A percentile compares a stretch with the other conserved stretches of the same genome.
Conservation (phyloP, 2,329 filamentous ascomycete species). For the Aspergillus sojae region DNA sequence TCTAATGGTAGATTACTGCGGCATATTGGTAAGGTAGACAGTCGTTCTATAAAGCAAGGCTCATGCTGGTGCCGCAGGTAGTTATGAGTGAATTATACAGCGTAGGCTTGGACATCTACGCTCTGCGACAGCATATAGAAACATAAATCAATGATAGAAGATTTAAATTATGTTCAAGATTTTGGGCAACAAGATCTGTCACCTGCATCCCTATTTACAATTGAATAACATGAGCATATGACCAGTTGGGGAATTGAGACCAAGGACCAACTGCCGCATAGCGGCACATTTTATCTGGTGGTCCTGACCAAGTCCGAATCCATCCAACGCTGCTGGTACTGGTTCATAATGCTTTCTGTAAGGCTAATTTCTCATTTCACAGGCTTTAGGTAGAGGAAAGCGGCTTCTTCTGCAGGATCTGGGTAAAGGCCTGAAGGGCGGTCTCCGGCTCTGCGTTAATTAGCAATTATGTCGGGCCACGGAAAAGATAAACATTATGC, state of each 20-base stretch:
- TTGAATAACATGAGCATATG: background rate
- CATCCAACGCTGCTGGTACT: background rate
- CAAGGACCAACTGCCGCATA: background rate
- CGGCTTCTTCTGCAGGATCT: conserved; percentile 42
- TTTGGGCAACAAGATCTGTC: background rate
- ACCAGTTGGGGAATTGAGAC: background rate
- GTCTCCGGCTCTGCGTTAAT: conserved; percentile 42
- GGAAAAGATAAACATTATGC: conserved; percentile 2
- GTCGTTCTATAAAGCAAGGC: no score
- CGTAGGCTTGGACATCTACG: no score
- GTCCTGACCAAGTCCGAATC: background rate
- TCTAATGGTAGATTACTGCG: no score
- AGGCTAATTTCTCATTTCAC: background rate
- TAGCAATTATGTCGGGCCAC: conserved; percentile 18
- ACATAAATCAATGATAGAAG: background rate
- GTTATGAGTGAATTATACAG: no score
- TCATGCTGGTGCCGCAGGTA: no score
- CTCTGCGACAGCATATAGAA: no score
- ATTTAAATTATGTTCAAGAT: background rate
- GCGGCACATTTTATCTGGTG: background rate
- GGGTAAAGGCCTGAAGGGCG: conserved; percentile 51
- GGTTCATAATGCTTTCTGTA: background rate
- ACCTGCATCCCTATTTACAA: background rate
- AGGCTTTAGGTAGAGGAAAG: conserved; percentile 23
- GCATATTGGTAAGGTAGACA: no score